Conservation (phyloP, 1,284 basidiomycete species). For the Cutaneotrichosporon cutaneum region DNA sequence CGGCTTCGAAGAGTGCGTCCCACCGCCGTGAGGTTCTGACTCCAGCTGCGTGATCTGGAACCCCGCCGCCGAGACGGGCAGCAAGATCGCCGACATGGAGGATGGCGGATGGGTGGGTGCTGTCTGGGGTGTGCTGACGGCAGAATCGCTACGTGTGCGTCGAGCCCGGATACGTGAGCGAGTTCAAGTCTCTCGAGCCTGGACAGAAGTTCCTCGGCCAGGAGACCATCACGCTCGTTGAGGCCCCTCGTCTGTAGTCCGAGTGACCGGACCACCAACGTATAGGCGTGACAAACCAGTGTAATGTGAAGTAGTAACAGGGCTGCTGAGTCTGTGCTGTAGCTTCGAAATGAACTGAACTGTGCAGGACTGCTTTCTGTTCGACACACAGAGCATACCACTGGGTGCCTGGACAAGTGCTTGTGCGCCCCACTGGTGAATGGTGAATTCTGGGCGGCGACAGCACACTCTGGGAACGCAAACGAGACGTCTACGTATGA, state of each 20-base stretch:
- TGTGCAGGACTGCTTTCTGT: neutral
- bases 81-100: constrained; percentile 80
- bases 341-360: neutral
- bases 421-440: neutral
- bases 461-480: too few species aligned
- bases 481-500: too few species aligned
- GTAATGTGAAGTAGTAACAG: constrained; percentile 3
- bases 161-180: constrained; percentile 73
- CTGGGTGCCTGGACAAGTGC: neutral
- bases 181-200: constrained; percentile 57
- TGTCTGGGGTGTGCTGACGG: constrained; percentile 8
- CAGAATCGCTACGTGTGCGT: constrained; percentile 78
- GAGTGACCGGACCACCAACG: neutral
- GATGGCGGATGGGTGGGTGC: constrained; percentile 69
- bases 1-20: constrained; percentile 62
- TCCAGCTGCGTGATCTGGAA: constrained; percentile 66
- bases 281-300: neutral
- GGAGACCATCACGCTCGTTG: constrained; percentile 60
- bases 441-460: neutral
- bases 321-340: neutral
- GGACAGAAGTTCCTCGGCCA: constrained; percentile 71
- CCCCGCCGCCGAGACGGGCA: constrained; percentile 66
- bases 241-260: constrained; percentile 14
- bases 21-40: neutral
- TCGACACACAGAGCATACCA: neutral